Conservation (phyloP, 352 stramenopile genomes). For the Elongisporangium undulatum region DNA sequence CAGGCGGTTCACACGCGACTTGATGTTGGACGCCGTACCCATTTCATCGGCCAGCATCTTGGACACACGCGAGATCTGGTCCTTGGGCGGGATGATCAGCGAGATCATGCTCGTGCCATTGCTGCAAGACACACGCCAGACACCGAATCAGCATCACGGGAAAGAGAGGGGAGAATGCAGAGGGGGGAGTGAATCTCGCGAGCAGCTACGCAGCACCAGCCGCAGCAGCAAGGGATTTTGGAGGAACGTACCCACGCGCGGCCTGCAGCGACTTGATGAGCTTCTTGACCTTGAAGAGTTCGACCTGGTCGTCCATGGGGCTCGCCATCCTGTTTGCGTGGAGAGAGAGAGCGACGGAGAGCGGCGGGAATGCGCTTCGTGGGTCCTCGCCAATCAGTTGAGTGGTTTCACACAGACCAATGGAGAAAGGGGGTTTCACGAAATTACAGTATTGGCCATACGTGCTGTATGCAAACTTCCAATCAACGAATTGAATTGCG, state of each 20-base stretch:
- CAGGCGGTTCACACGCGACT: slow-evolving; percentile 98
- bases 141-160: neutral
- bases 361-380: neutral
- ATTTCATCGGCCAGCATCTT: slow-evolving; percentile 99
- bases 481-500: neutral
- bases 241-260: slow-evolving; percentile 61
- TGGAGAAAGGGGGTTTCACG: neutral
- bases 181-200: neutral
- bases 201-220: neutral
- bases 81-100: slow-evolving; percentile 98
- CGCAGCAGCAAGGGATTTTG: neutral
- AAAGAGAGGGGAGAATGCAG: slow-evolving; percentile 5
- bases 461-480: neutral
- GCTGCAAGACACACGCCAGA: slow-evolving; percentile 21
- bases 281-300: slow-evolving; percentile 99
- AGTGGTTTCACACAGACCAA: neutral
- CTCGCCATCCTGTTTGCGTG: slow-evolving; percentile 22
- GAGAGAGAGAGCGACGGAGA: neutral
- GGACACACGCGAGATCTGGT: slow-evolving; percentile 96
- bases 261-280: slow-evolving; percentile 98
- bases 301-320: slow-evolving; percentile 92
- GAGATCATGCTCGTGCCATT: slow-evolving; percentile 99
- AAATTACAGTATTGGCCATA: neutral
- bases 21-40: slow-evolving; percentile 99
- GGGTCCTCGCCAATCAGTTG: neutral